A percentile compares a stretch with the other conserved stretches of the same genome.
Conservation (phyloP, 164 flowering plant genomes). For the Sedum album region DNA sequence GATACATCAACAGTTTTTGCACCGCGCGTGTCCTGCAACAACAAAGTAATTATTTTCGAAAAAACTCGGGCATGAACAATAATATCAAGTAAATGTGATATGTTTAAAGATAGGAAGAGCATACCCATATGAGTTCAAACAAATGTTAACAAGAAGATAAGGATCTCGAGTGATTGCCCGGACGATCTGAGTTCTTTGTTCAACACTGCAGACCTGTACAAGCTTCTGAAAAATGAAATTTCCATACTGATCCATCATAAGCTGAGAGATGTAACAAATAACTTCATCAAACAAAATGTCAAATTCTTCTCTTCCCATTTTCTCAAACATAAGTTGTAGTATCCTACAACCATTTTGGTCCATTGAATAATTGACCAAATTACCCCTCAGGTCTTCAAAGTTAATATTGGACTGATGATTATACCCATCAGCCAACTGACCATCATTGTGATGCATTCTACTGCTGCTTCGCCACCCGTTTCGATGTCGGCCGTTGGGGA, state of each 20-base stretch:
- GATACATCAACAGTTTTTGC: slow-evolving; percentile 2
- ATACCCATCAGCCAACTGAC: not conserved
- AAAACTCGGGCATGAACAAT: no score
- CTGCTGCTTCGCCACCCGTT: not conserved
- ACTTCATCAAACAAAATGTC: not conserved
- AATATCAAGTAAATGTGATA: not conserved
- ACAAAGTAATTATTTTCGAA: not conserved
- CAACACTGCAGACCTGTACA: slow-evolving; percentile 1
- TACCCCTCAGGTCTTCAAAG: not conserved
- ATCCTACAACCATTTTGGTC: not conserved
- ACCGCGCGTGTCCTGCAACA: not conserved
- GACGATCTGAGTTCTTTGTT: not conserved
- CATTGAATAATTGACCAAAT: not conserved
- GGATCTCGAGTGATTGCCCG: not conserved
- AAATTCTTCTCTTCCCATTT: not conserved
- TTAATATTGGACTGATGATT: not conserved
- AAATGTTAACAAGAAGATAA: not conserved
- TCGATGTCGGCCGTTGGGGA: not conserved
- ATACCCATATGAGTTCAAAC: slow-evolving; percentile 1
- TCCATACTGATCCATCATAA: not conserved
- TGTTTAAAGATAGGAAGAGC: not conserved
- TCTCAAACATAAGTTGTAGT: not conserved
- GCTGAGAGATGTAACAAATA: not conserved
- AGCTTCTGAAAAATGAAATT: not conserved
- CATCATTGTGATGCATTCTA: not conserved